These are phyloP conservation scores for Malus hybrid DNA, from an alignment of 331 rosid genomes.

Conservation along the genomic window DNA sequence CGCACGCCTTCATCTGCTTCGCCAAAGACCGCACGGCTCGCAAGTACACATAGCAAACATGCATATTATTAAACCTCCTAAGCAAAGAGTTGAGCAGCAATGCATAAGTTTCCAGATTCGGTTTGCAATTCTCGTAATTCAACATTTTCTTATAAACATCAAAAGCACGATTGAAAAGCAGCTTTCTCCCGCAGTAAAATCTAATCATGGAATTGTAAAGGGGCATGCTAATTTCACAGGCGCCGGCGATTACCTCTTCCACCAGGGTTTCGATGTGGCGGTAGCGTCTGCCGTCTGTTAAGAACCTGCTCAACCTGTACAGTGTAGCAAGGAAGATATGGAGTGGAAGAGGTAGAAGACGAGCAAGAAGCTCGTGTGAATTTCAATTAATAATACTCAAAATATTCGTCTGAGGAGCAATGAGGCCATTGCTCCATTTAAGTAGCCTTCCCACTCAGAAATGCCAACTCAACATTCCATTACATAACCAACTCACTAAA, in stretches of 20 bases:
- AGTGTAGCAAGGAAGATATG: too few species aligned
- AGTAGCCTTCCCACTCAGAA: too few species aligned
- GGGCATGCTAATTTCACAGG: slow-evolving; percentile 54
- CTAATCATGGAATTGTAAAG: slow-evolving; percentile 62
- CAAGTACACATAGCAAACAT: slow-evolving; percentile 61
- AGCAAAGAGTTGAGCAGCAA: slow-evolving; percentile 56
- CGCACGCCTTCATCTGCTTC: slow-evolving; percentile 72
- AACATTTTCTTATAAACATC: slow-evolving; percentile 81
- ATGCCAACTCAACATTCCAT: too few species aligned
- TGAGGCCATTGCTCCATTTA: too few species aligned
- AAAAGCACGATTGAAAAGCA: slow-evolving; percentile 60
- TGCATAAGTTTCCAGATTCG: slow-evolving; percentile 64
- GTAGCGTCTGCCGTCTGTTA: slow-evolving; percentile 31
- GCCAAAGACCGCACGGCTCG: slow-evolving; percentile 60
- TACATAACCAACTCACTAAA: too few species aligned
- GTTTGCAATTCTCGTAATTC: slow-evolving; percentile 46
- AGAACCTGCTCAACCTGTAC: too few species aligned
- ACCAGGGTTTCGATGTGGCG: slow-evolving; percentile 62
- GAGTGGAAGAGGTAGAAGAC: too few species aligned
- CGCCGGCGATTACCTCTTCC: slow-evolving; percentile 85
- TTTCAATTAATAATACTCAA: too few species aligned
- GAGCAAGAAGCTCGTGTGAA: too few species aligned
- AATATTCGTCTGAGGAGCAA: too few species aligned
- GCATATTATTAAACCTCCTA: slow-evolving; percentile 58
- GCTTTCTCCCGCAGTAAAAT: slow-evolving; percentile 53